Evolutionary conservation across 1,139 yeast genomes (phyloP).

Genomic region (Candida pseudoviswanathii): DNA sequence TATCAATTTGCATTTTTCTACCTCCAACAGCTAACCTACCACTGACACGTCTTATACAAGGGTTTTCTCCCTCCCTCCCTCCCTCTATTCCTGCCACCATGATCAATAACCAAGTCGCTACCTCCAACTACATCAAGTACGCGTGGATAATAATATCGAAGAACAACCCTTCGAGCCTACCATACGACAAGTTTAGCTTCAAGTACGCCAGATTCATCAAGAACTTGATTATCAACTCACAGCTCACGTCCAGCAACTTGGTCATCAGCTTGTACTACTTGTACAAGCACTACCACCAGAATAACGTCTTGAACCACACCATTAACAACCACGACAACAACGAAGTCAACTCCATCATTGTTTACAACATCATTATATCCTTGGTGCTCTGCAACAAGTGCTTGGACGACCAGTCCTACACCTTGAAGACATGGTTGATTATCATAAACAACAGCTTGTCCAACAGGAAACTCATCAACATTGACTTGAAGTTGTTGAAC

Average conservation of each 20-base stretch:
- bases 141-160: slow-evolving; percentile 17
- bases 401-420: slow-evolving; percentile 53
- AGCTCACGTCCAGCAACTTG: slow-evolving; percentile 32
- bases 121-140: slow-evolving; percentile 16
- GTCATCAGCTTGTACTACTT: slow-evolving; percentile 34
- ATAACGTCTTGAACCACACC: slow-evolving; percentile 9
- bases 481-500: slow-evolving; percentile 26
- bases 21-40: too few relatives aligned
- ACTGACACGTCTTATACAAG: too few relatives aligned
- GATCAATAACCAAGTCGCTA: slow-evolving; percentile 12
- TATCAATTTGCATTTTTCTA: background rate
- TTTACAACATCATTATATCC: slow-evolving; percentile 34
- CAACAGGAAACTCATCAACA: slow-evolving; percentile 4
- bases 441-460: slow-evolving; percentile 15
- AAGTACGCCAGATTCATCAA: slow-evolving; percentile 24
- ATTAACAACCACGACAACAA: slow-evolving; percentile 19
- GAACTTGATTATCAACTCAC: slow-evolving; percentile 29
- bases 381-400: slow-evolving; percentile 51
- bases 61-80: too few relatives aligned
- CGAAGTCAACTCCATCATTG: slow-evolving; percentile 18
- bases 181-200: slow-evolving; percentile 18
- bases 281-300: slow-evolving; percentile 25
- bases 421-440: slow-evolving; percentile 53
- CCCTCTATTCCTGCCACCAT: background rate
- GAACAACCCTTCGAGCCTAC: slow-evolving; percentile 6